Evolutionary conservation across 148 eudicot genomes (phyloP), one percentile per base, ranked within the genome.

Genomic region (Amaranthus hypochondriacus): DNA sequence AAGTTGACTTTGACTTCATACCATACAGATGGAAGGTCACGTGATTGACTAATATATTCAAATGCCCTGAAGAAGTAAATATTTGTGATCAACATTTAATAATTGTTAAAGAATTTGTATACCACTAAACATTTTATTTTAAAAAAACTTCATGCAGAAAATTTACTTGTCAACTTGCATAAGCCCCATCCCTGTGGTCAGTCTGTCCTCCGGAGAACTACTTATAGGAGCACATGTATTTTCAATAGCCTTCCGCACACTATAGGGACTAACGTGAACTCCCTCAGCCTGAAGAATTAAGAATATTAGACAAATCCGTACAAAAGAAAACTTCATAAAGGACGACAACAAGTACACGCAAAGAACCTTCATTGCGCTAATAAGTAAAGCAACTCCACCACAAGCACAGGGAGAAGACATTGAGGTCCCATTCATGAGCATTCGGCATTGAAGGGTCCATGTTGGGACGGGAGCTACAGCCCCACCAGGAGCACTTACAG

Each of bases 371-470:
- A 95, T 92, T 68, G 93, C 97, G 76, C 98, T 92, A 69, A 95
- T 69, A 46, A 95, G 83, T 81, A 95, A 81, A 67, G 98, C 98
- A 76, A 86, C 83, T 77, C 97, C 98, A 15, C 98, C 97, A 79
- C 96, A 92, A 76, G 98, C 98, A 81, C 89, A 92, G 54, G 98
- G 98, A 78, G 98, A 95, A 69, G 98, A 84, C 98, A 95, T 95
- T 69, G 98, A 95, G 71, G 98, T 95, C 79, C 98, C 98, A 83
- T 95, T 95, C 98, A 95, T 95, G 69, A 95, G 92, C 97, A 86
- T 92, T 56, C 98, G 90, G 43, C 88, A 73, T 80, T 95, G 97
- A 77, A 95, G 96, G 56, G 97, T 95, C 98, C 98, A 95, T 74
- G 97, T 88, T 72, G 98, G 98, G 56, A 95, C 98, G 80, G 97